A percentile compares a stretch with the other conserved stretches of the same genome.
Conservation (phyloP, 1,284 basidiomycete species). For the Prillingera fragicola region DNA sequence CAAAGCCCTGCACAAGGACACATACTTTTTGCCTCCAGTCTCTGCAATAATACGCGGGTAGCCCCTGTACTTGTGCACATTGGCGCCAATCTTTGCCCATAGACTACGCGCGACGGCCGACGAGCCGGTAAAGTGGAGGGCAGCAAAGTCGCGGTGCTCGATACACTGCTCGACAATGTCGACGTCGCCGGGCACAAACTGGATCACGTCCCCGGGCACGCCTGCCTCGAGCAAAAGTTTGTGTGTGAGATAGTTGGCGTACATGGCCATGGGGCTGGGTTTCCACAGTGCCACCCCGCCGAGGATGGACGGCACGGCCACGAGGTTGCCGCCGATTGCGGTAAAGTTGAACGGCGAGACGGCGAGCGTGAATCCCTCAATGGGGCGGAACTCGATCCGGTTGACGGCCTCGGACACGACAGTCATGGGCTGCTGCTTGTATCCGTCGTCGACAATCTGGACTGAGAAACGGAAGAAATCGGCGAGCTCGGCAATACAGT, state of each 20-base stretch:
- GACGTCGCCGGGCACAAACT: constrained; percentile 78
- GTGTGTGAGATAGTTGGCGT: constrained; percentile 81
- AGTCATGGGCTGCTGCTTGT: constrained; percentile 73
- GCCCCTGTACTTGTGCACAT: constrained; percentile 64
- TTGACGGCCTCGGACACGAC: constrained; percentile 66
- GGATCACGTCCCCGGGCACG: constrained; percentile 81
- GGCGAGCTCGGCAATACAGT: constrained; percentile 53
- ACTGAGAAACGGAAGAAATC: constrained; percentile 91
- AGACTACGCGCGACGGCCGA: constrained; percentile 81
- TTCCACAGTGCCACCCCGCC: constrained; percentile 92
- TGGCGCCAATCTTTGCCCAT: constrained; percentile 82
- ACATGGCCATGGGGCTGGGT: constrained; percentile 80
- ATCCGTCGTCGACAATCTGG: constrained; percentile 84
- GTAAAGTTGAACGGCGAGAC: constrained; percentile 88
- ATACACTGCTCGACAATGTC: constrained; percentile 65
- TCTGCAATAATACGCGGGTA: constrained; percentile 65
- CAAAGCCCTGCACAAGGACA: no score
- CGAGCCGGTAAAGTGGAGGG: constrained; percentile 85
- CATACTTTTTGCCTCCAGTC: constrained; percentile 87
- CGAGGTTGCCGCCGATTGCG: constrained; percentile 42
- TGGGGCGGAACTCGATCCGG: constrained; percentile 80
- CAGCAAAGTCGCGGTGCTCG: constrained; percentile 66
- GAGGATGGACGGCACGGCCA: constrained; percentile 66
- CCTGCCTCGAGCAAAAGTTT: constrained; percentile 83
- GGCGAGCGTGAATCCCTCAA: constrained; percentile 91